Conservation (phyloP, 306 rosid genomes). For the Hippophae gyantsensis region DNA sequence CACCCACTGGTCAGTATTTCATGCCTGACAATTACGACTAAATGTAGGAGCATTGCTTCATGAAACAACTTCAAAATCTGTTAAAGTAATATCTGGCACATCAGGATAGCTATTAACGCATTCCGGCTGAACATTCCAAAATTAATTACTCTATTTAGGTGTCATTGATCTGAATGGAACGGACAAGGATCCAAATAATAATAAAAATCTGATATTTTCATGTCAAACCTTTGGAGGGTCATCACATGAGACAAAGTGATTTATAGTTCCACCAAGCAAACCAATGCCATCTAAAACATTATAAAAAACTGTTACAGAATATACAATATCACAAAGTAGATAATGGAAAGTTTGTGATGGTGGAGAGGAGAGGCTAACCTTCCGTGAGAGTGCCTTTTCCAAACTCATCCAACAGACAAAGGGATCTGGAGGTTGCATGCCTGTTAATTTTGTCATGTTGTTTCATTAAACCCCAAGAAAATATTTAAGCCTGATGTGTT, state of each 20-base stretch:
- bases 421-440: constrained; percentile 76
- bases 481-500: neutral
- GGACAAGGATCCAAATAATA: no score
- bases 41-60: no score
- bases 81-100: no score
- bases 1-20: no score
- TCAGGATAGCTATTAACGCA: no score
- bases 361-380: constrained; percentile 53
- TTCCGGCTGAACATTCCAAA: no score
- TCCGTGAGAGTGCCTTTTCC: constrained; percentile 97
- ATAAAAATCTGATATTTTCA: no score
- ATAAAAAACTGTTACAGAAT: constrained; percentile 14
- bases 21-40: no score
- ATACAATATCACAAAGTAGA: constrained; percentile 12
- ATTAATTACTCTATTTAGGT: no score
- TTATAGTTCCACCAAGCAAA: constrained; percentile 85
- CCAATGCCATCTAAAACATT: constrained; percentile 77
- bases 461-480: neutral
- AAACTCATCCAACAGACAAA: constrained; percentile 86
- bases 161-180: no score
- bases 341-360: neutral
- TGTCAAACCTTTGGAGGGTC: constrained; percentile 74
- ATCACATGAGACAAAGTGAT: constrained; percentile 50
- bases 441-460: constrained; percentile 29
- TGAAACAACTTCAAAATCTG: no score